These are phyloP conservation scores for Sordariomycetes sp. DNA, from an alignment of 2,329 filamentous ascomycete genomes.

Conservation along the genomic window DNA sequence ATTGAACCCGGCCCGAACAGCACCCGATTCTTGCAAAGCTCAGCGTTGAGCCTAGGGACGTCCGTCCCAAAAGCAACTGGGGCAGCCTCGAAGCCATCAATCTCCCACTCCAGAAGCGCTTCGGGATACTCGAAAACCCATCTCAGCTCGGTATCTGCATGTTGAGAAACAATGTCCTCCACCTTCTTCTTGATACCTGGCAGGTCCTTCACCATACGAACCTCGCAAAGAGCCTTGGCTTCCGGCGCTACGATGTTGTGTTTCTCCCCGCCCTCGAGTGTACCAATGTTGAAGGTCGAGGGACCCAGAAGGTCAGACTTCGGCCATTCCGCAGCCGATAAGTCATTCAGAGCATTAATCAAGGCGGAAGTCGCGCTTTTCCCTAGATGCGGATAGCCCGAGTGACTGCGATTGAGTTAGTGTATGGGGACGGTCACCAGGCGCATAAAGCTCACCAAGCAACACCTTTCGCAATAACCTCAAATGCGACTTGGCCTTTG, in stretches of 20 bases:
- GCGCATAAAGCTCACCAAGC: constrained; percentile 6
- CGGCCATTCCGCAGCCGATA: constrained; percentile 19
- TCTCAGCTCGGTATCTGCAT: constrained; percentile 21
- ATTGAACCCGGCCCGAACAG: constrained; percentile 30
- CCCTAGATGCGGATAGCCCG: constrained; percentile 63
- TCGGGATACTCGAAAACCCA: constrained; percentile 26
- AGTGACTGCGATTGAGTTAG: constrained; percentile 49
- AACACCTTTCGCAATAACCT: constrained; percentile 57
- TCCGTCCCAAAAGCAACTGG: constrained; percentile 29
- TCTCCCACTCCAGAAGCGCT: constrained; percentile 25
- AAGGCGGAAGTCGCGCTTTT: constrained; percentile 22
- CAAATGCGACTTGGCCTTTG: constrained; percentile 15
- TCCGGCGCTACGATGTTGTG: constrained; percentile 28
- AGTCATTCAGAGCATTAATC: constrained; percentile 19
- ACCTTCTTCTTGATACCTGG: constrained; percentile 21
- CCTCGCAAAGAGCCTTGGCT: constrained; percentile 26
- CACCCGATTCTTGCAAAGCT: constrained; percentile 19
- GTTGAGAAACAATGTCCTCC: constrained; percentile 17
- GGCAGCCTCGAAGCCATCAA: constrained; percentile 24
- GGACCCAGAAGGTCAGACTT: constrained; percentile 24
- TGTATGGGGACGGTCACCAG: too few species aligned
- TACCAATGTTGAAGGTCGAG: constrained; percentile 29
- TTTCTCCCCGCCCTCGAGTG: constrained; percentile 24
- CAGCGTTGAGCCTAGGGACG: constrained; percentile 21
- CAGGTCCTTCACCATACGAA: constrained; percentile 25